A percentile compares a stretch with the other conserved stretches of the same genome.
phyloP scores from a whole-genome alignment of 2,329 filamentous ascomycete genomes.

The Fusarium falciforme region DNA sequence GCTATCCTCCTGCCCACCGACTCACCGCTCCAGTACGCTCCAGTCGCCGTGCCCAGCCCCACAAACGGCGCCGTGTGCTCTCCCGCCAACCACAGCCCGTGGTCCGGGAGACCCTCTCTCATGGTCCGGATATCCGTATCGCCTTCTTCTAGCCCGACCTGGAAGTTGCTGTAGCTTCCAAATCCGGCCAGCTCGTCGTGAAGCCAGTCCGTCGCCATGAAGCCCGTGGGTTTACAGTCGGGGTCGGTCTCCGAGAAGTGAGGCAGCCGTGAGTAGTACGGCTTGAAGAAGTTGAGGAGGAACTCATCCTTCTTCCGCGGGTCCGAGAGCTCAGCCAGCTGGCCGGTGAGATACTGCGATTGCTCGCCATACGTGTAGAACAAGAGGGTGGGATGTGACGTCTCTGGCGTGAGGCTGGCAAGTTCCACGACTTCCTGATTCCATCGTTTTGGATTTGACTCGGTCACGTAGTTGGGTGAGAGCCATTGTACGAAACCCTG shows the following conservation, averaged over 20 bases:
- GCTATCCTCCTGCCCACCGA: conserved; percentile 75
- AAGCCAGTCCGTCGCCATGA: conserved; percentile 81
- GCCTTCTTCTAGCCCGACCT: conserved; percentile 75
- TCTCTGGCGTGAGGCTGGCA: conserved; percentile 68
- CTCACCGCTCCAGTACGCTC: conserved; percentile 93
- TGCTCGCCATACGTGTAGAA: conserved; percentile 82
- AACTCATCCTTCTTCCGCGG: conserved; percentile 62
- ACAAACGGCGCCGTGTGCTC: conserved; percentile 94
- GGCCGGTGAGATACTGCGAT: conserved; percentile 64
- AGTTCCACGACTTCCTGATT: conserved; percentile 83
- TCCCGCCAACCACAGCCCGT: conserved; percentile 85
- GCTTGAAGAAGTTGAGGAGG: conserved; percentile 75
- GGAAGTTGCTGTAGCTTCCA: conserved; percentile 89
- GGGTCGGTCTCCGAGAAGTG: conserved; percentile 67
- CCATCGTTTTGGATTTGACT: conserved; percentile 74
- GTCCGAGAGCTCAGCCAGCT: conserved; percentile 54
- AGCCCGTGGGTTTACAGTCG: conserved; percentile 70
- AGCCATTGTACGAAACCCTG: conserved; percentile 83
- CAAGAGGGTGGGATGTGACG: conserved; percentile 82
- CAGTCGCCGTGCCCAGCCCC: conserved; percentile 87
- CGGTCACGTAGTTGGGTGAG: conserved; percentile 72
- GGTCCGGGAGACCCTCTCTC: conserved; percentile 70
- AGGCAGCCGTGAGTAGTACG: conserved; percentile 82
- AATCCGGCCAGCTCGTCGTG: conserved; percentile 82
- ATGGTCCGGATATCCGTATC: conserved; percentile 78